Base-by-base conservation (phyloP, 2,329 filamentous ascomycete species). In the Botrytis paeoniae region DNA sequence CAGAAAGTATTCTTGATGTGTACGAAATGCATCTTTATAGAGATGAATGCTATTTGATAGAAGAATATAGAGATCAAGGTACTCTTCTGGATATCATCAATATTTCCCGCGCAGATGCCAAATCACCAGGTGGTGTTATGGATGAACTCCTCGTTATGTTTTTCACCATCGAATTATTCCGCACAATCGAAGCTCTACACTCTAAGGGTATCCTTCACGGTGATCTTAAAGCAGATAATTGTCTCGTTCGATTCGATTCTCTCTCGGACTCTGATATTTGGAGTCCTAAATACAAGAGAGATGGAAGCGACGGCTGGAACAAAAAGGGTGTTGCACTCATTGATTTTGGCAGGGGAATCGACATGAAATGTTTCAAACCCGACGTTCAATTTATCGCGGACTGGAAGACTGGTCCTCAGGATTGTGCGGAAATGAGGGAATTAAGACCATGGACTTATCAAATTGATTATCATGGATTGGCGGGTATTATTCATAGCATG, bases 21-120 rank as follows among this genome's bases (percentile, higher is more conserved):
- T 92, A 97, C 77, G 95, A 98, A 81, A 89, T 98, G 85, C 96
- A 98, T 80, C 86, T 98, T 12, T 98, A 95, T 85, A 88, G 89
- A 72, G 93, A 97, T 78, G 96, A 98, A 81, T 93, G 92, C 54
- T 98, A 96, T 82, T 85, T 99, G 10, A 87, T 99, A 60, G 89
- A 98, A 77, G 93, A 96, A 25, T 97, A 91, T 81, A 91, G 94
- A 76, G 89, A 93, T 48, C 93, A 98, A 83, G 96, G 96, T 72
- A 98, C 96, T 0, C 85, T 99, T 6, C 89, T 99, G n/a, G 95
- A 98, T 79, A 89, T 98, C 1, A 91, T 99, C 82, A 99, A 99
- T 82, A 85, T 92, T 75, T 92, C 95, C 77, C 90, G 93, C 60
- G 86, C 88, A 29, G 93, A 97, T 75, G 81, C 87, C 1, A 88